Base-by-base conservation (phyloP, 768 basidiomycete genomes). In the Saitozyma sp. region DNA sequence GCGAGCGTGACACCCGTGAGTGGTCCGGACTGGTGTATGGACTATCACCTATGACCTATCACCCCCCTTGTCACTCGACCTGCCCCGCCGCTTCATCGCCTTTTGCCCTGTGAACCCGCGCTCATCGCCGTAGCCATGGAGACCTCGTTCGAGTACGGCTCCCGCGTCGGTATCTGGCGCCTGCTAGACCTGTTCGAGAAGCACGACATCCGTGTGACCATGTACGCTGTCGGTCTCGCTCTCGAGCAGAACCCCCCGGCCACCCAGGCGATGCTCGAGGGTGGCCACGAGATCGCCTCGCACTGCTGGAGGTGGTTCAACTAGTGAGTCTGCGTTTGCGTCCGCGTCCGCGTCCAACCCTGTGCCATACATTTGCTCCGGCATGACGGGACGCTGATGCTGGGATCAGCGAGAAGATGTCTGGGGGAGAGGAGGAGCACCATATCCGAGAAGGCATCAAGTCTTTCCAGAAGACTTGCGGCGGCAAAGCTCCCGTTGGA, bases 281-380 rank as follows among this genome's bases (percentile, higher is more conserved):
- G 53, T 6, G 62, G 62, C 17, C 57, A 59, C 38, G 62, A 63
- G 52, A 58, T 63, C 41, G 62, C 62, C 19, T 53, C 50, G 11
- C 62, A 63, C 52, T 58, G 62, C 40, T 63, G 57, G 50, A 50
- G 62, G 55, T 62, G 59, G 59, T 61, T 61, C 59, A 61, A 61
- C 53, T 61, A 54, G 61, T 58, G 37, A 43, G 61, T 57, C 37
- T 39, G 8, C 17, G 61, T 57, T 19, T 39, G 8, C 17, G 11
- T 8, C 41, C 53, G 51, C 56, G 2, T 19, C 56, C 39, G 14
- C 29, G 19, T 29, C 19, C 13, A 9, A 13, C 16, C 16, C 9
- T 43, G 8, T n/a, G 45, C 2, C 11, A 46, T 11, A 46, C 13
- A 6, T 46, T 11, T 6, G 6, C 39, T 50, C 11, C n/a, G 20